Percentiles rank a stretch among this genome's conserved stretches.
These are phyloP conservation scores for Jacaranda copaia DNA, from an alignment of 257 asterid species.

Conservation along the genomic window DNA sequence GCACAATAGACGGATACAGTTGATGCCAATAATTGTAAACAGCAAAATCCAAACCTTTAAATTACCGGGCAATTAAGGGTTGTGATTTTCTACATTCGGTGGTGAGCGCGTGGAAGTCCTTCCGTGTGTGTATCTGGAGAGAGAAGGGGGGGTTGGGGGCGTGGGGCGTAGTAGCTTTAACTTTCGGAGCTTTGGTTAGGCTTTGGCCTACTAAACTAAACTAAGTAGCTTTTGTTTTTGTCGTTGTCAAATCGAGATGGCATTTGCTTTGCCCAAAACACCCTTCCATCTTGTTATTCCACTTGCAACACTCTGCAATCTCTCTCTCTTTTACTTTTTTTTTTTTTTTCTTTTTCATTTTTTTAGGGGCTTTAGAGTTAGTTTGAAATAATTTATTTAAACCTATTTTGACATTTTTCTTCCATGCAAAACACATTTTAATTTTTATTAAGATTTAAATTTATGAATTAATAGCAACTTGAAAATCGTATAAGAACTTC, in stretches of 20 bases:
- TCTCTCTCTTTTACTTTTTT: no score
- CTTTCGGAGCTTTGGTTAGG: conserved; percentile 36
- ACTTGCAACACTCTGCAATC: background rate
- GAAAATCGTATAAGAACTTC: no score
- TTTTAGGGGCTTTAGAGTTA: background rate
- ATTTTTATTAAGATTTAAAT: no score
- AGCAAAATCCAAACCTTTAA: conserved; percentile 47
- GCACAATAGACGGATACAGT: conserved; percentile 22
- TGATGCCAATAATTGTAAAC: conserved; percentile 44
- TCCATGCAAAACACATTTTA: no score
- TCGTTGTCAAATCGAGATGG: conserved; percentile 38
- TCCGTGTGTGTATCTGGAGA: conserved; percentile 6
- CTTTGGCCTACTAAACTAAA: conserved; percentile 45
- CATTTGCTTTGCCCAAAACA: conserved; percentile 16
- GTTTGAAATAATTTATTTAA: no score
- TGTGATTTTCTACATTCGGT: conserved; percentile 45
- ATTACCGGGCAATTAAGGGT: conserved; percentile 38
- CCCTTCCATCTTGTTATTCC: background rate
- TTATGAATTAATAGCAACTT: no score
- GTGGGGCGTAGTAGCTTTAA: conserved; percentile 11
- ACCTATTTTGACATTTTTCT: no score
- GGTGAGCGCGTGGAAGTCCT: conserved; percentile 37
- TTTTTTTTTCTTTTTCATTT: no score
- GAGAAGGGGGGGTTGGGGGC: background rate
- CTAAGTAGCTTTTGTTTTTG: conserved; percentile 46